Base-by-base conservation (phyloP, 805 yeast genomes). In the Lipomyces yamanashiensis region DNA sequence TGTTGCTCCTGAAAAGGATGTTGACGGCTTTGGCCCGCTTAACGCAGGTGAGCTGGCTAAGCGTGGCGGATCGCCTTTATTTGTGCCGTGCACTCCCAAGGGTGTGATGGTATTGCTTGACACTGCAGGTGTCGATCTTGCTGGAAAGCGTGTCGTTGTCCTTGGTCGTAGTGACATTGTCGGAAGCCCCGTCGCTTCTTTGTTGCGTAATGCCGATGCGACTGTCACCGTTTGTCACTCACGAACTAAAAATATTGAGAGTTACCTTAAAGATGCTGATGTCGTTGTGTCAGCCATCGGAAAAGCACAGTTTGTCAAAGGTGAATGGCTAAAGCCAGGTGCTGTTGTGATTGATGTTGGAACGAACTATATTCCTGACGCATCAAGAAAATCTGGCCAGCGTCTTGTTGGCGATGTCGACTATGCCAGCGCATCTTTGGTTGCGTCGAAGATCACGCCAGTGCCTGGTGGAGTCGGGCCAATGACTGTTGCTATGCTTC, bases 391-490 rank as follows among this genome's bases (percentile, higher is more conserved):
- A 73, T 85, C 88, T 28, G 98, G 98, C 23, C 84, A 81, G 72
- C 85, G 86, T 73, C 80, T 93, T 74, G 96, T 90, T 15, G 99
- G 99, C 67, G 99, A 93, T 75, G 97, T 91, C 49, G 97, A 92
- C 71, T 93, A 82, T 72, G 88, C 80, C 59, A 79, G 86, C 34
- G 92, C 90, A 58, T 76, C 81, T 61, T 74, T 79, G 58, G 82
- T 81, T 59, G 95, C 92, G 2, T 78, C 87, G 9, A 84, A 82
- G 70, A 84, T 95, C 67, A 92, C 98, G 5, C 99, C 99, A n/a
- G 99, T 93, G 61, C 99, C 99, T 37, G 98, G 98, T 74, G 98
- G 98, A 71, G 98, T 93, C 67, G 99, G 99, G 45, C 99, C 99
- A 68, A 93, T 93, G 98, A 93, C 99, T 36, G 98, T 93, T 53